Base-by-base conservation (phyloP, 805 yeast genomes). In the Naumovozyma baii region DNA sequence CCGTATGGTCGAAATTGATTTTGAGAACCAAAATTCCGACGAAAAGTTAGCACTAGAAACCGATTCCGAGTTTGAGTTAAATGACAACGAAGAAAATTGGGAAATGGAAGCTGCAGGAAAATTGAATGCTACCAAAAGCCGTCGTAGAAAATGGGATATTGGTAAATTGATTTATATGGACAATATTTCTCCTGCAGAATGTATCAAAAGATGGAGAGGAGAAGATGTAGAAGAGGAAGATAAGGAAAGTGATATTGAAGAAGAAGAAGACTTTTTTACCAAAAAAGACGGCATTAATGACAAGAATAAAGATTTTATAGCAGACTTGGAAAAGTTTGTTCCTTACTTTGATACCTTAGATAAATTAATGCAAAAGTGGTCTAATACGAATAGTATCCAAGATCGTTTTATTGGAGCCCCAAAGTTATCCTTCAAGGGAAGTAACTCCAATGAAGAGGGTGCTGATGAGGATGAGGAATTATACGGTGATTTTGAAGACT, bases 91-190 rank as follows among this genome's bases (percentile, higher is more conserved):
- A 4, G 63, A 57, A 15, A 42, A 45, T 12, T 67, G 69, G 63
- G 57, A 57, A 36, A 46, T 55, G 29, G 20, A 45, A 9, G 67
- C 82, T 31, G 95, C 95, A 1, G 57, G 76, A 3, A 78, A 72
- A 49, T 66, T 83, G 42, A 67, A 73, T 45, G 73, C 80, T n/a
- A 48, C 72, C 4, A 55, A 63, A 42, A 66, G 62, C 55, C 51
- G 48, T 34, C 69, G 64, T 51, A 74, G 69, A 62, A 68, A 66
- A 42, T 84, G 94, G 88, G 84, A 90, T 59, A 75, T 90, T 45
- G 78, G 80, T 50, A 84, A 83, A 54, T 64, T 90, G 40, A 66
- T 92, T 3, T 90, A 92, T 59, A 70, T 83, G 74, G 78, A 80
- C 41, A 81, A 84, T 49, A 69, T 86, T 32, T 74, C 77, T 10